These are phyloP conservation scores for Hymenoscyphus occultus DNA, from an alignment of 2,329 filamentous ascomycete species.

Conservation along the genomic window DNA sequence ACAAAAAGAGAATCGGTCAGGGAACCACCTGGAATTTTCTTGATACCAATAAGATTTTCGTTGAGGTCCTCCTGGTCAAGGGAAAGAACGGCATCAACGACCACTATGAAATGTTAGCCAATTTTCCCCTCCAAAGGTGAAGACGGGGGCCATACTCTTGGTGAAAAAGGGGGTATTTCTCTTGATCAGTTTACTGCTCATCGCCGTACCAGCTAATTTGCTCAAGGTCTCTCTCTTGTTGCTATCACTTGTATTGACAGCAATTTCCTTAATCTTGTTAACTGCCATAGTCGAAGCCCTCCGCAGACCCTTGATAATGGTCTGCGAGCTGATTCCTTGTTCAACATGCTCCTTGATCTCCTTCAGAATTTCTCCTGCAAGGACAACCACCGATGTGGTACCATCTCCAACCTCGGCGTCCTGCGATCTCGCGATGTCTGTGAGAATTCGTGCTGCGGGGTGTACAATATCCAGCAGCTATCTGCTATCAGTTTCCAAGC, in stretches of 20 bases:
- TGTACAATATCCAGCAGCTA: slow-evolving; percentile 97
- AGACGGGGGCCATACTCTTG: slow-evolving; percentile 64
- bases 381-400: slow-evolving; percentile 93
- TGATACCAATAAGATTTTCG: slow-evolving; percentile 96
- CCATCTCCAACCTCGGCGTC: slow-evolving; percentile 98
- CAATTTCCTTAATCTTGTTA: slow-evolving; percentile 99
- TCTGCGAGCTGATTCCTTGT: slow-evolving; percentile 94
- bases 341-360: slow-evolving; percentile 96
- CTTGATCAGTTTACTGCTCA: slow-evolving; percentile 99
- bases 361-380: slow-evolving; percentile 97
- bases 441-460: slow-evolving; percentile 93
- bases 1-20: slow-evolving; percentile 96
- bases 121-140: neutral
- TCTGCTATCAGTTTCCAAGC: slow-evolving; percentile 19
- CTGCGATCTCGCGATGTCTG: slow-evolving; percentile 97
- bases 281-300: slow-evolving; percentile 86
- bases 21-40: slow-evolving; percentile 96
- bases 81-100: slow-evolving; percentile 92
- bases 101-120: slow-evolving; percentile 61
- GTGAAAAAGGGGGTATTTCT: slow-evolving; percentile 96
- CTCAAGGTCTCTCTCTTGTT: slow-evolving; percentile 83
- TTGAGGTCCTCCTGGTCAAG: slow-evolving; percentile 96
- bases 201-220: slow-evolving; percentile 91
- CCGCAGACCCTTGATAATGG: slow-evolving; percentile 93
- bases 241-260: slow-evolving; percentile 76